Percentiles rank a stretch among this genome's conserved stretches.
These are phyloP conservation scores for Elaeagnus macrophylla DNA, from an alignment of 306 rosid genomes.

Conservation along the genomic window DNA sequence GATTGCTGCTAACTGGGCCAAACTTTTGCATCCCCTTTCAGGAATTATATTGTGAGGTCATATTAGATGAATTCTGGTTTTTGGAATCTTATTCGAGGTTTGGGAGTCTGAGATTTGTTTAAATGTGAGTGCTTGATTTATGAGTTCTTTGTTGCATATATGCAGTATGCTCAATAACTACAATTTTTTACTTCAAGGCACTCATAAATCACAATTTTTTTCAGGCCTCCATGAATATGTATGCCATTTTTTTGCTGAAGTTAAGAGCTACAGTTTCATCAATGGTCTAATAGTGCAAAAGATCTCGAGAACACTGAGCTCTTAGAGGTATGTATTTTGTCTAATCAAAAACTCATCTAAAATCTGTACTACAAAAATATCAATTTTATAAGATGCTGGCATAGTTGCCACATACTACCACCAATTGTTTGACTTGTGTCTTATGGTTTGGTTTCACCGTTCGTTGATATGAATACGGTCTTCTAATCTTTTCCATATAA, in stretches of 20 bases:
- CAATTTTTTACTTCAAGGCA: neutral
- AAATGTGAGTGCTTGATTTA: constrained; percentile 29
- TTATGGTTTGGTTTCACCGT: neutral
- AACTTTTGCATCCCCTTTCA: neutral
- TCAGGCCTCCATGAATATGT: constrained; percentile 1
- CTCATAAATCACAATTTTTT: constrained; percentile 4
- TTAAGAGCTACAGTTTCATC: constrained; percentile 37
- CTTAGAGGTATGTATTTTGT: constrained; percentile 34
- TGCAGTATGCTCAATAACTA: constrained; percentile 1
- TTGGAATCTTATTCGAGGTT: constrained; percentile 25
- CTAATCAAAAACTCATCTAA: too few relatives aligned
- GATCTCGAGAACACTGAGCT: constrained; percentile 36
- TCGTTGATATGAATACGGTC: neutral
- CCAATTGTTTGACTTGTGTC: neutral
- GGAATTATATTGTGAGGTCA: constrained; percentile 32
- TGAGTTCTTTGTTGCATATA: neutral
- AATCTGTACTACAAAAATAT: too few relatives aligned
- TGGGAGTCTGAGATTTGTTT: constrained; percentile 23
- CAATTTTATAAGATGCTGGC: too few relatives aligned
- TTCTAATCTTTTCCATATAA: too few relatives aligned
- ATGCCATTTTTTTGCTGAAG: constrained; percentile 20
- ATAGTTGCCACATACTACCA: too few relatives aligned
- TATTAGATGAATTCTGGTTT: constrained; percentile 25
- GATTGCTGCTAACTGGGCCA: constrained; percentile 14
- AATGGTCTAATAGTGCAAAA: constrained; percentile 13